Evolutionary conservation across 192 early-diverging fungal species (phyloP), one percentile per base, ranked within the genome.

Genomic region (Pilaira anomala): DNA sequence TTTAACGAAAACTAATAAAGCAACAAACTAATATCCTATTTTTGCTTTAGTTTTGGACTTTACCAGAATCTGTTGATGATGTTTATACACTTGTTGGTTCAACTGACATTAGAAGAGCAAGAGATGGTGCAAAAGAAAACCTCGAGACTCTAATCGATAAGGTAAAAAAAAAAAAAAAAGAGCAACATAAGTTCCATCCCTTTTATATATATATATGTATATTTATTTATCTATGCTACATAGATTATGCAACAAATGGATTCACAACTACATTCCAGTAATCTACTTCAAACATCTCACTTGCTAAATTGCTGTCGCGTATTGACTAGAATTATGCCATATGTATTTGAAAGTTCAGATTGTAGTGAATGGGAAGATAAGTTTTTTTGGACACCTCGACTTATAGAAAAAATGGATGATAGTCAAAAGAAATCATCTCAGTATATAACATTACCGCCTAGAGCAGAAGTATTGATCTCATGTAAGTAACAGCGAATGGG

Each of bases 61-160:
- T 96, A 1, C 85, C 87, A 3, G 90, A 91, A 19, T 76, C 78
- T 13, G 71, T 83, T 48, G 88, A 95, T 58, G 93, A 95, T 71
- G 84, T 94, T 18, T 95, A 93, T 76, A 88, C 93, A 46, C 84
- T 94, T 45, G 83, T 94, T 26, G 81, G 88, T 25, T 82, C 87
- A 11, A 83, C 87, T 18, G 94, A 97, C 64, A 91, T 94, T 41
- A 79, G 94, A 30, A 74, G 84, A 50, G 86, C 91, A 11, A 79
- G 90, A 42, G 89, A 93, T 68, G 67, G 77, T 19, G 87, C 90
- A 12, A 81, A 77, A 48, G 87, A 89, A 63, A 93, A 94, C 75
- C 76, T 93, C 48, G 82, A 84, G 72, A 91, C 86, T 12, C 72
- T 95, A 41, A 64, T 94, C 24, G 72, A 79, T 50, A 91, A 91